A percentile compares a stretch with the other conserved stretches of the same genome.
These are phyloP conservation scores for Cytospora chrysosperma DNA, from an alignment of 2,329 filamentous ascomycete genomes.

Conservation along the genomic window DNA sequence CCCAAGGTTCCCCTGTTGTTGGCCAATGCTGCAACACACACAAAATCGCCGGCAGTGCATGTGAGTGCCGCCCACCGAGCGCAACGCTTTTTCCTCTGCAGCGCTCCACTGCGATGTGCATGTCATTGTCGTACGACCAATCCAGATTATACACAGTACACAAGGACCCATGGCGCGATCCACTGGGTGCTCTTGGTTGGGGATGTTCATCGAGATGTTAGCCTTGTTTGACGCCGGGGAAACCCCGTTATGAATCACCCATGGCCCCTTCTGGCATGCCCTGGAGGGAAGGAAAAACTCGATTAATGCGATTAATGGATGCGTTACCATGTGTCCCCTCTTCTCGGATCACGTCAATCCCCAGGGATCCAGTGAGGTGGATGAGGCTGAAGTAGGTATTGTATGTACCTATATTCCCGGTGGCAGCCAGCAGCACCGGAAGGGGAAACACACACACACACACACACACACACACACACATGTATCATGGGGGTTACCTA, in stretches of 20 bases:
- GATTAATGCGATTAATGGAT: not conserved
- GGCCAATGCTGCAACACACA: not conserved
- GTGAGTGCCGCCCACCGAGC: not conserved
- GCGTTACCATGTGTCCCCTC: too few species aligned
- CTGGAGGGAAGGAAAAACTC: not conserved
- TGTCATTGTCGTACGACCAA: conserved; percentile 20
- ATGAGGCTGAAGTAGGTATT: conserved; percentile 7
- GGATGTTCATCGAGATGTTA: not conserved
- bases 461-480: too few species aligned
- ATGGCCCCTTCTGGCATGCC: not conserved
- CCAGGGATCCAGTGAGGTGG: not conserved
- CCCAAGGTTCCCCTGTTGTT: too few species aligned
- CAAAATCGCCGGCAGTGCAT: not conserved
- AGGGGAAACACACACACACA: too few species aligned
- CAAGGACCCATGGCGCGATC: not conserved
- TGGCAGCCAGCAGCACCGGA: too few species aligned
- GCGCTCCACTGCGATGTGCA: not conserved
- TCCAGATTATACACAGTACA: not conserved
- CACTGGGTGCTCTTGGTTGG: not conserved
- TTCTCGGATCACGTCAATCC: not conserved
- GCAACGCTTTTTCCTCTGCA: not conserved
- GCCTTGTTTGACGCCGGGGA: not conserved
- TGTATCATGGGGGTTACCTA: not conserved
- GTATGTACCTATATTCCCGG: too few species aligned
- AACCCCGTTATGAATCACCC: not conserved